Evolutionary conservation across 257 asterid genomes (phyloP), one percentile per base, ranked within the genome.

Genomic region (Salvia hispanica): DNA sequence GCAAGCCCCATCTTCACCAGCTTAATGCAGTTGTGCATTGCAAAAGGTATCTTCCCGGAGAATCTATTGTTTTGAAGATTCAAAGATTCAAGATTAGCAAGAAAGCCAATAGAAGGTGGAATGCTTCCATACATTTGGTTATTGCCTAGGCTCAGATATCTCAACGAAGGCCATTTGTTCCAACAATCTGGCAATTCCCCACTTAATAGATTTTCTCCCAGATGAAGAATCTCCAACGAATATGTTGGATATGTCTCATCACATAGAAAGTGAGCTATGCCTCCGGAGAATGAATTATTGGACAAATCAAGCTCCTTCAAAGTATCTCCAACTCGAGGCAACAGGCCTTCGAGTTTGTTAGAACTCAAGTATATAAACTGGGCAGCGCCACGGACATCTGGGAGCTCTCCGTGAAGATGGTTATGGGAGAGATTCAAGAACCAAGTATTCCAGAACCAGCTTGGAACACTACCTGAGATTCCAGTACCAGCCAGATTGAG

Each of bases 141-240:
- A 7, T 70, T 69, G 58, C 52, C 69, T 39, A 82, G 2, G 53
- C 69, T 68, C 16, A 82, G 28, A 3, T 42, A 55, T 3, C 0
- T 0, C 47, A 77, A 54, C 0, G 18, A 5, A 0, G 74, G 55
- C 79, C 80, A 76, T 10, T 59, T 67, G 77, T 59, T 67, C 76
- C 70, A 82, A 51, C 84, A 79, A 58, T 73, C 73, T 3, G 82
- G 82, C 21, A 79, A 51, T 40, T 71, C 61, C 33, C 75, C 76
- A 3, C 44, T 36, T 5, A 76, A 67, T n/a, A 0, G 58, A 64
- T 82, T 82, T 44, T 71, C 58, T 4, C 75, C 77, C 5, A 76
- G 53, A 50, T 59, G 31, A 55, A 82, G 80, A 36, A 47, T 15
- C 37, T 4, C 0, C 12, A 66, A 3, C 0, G 3, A 3, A 47